Percentiles rank a stretch among this genome's conserved stretches.
Evolutionary conservation across 306 rosid species (phyloP).

Genomic region (Medicago ruthenica): DNA sequence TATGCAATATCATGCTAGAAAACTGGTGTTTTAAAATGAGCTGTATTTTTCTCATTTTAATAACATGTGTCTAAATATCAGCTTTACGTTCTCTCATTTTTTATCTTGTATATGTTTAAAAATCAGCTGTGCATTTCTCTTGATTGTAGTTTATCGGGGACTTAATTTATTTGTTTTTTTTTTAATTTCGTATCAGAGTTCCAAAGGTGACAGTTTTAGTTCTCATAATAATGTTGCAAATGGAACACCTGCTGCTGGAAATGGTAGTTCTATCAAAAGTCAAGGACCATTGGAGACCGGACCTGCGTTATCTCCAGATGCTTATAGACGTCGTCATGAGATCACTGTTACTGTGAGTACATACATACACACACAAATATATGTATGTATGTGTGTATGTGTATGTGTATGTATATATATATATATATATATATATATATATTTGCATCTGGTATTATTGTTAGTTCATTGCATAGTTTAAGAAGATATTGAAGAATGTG

Average conservation of each 20-base stretch:
- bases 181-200: conserved; percentile 54
- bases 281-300: conserved; percentile 68
- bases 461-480: conserved; percentile 38
- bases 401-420: too few relatives aligned
- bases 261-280: conserved; percentile 56
- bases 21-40: neutral
- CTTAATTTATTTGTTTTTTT: conserved; percentile 26
- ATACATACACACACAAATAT: neutral
- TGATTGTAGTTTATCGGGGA: conserved; percentile 5
- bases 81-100: neutral
- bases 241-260: conserved; percentile 56
- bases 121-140: neutral
- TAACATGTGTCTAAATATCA: neutral
- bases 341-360: conserved; percentile 78
- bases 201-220: conserved; percentile 54
- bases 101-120: conserved; percentile 11
- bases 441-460: conserved; percentile 36
- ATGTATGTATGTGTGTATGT: neutral
- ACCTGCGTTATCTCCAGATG: conserved; percentile 70
- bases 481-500: conserved; percentile 9
- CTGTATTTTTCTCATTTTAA: neutral
- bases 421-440: neutral
- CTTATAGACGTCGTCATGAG: conserved; percentile 88
- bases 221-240: conserved; percentile 54
- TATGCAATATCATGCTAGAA: conserved; percentile 16